Percentiles rank a stretch among this genome's conserved stretches.
Conservation (phyloP, 345 rosid species). For the Eucalyptus regnans region DNA sequence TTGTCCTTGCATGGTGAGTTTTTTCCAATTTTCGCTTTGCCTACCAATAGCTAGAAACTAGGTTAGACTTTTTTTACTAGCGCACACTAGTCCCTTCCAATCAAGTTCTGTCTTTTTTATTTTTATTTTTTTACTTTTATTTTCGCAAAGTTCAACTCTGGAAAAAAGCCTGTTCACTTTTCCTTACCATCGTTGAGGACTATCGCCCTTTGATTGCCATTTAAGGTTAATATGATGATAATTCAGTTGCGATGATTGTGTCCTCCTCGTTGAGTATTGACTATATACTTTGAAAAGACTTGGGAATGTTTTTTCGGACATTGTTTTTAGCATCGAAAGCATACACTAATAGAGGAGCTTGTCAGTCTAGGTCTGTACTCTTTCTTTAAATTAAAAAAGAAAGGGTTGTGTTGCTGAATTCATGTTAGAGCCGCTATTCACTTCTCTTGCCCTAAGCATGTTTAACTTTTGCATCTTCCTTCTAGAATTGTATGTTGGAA, state of each 20-base stretch:
- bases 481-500: not conserved
- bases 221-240: not conserved
- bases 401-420: not conserved
- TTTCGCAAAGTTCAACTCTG: constrained; percentile 1
- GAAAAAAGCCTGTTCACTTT: constrained; percentile 12
- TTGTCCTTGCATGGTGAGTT: not conserved
- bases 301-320: not conserved
- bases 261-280: not conserved
- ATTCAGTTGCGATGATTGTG: not conserved
- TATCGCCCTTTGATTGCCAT: not conserved
- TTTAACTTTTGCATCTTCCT: not conserved
- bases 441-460: not conserved
- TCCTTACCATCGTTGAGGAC: constrained; percentile 1
- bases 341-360: not conserved
- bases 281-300: not conserved
- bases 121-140: not conserved
- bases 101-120: not conserved
- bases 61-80: not conserved
- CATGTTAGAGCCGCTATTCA: not conserved
- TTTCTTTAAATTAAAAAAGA: not conserved
- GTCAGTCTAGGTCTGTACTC: not conserved
- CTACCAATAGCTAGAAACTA: not conserved
- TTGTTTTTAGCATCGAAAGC: not conserved
- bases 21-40: not conserved
- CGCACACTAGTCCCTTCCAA: not conserved